Evolutionary conservation across 805 yeast genomes (phyloP).

Genomic region (Starmera pachycereana): DNA sequence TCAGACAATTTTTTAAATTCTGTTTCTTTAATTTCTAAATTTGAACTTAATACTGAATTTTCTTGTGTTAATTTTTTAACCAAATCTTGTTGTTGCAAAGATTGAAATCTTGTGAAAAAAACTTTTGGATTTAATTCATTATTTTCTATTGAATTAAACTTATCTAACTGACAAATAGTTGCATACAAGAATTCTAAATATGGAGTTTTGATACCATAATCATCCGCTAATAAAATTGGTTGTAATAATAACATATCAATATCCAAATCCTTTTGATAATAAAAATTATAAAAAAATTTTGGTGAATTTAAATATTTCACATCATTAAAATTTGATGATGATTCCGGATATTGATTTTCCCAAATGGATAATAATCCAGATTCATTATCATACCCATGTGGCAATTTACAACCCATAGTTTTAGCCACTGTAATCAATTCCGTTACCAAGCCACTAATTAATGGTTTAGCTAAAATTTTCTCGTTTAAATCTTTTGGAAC

Average conservation of each 20-base stretch:
- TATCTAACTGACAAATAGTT: constrained; percentile 50
- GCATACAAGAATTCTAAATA: constrained; percentile 84
- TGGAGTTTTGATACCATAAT: constrained; percentile 76
- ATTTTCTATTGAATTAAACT: constrained; percentile 17
- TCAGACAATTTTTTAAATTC: constrained; percentile 16
- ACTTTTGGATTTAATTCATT: constrained; percentile 5
- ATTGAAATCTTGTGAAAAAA: constrained; percentile 14
- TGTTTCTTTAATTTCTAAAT: constrained; percentile 1
- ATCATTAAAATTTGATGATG: no score
- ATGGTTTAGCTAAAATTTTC: constrained; percentile 77
- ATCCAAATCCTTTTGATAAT: constrained; percentile 44
- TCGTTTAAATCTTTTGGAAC: constrained; percentile 45
- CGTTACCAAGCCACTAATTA: constrained; percentile 66
- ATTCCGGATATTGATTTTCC: constrained; percentile 31
- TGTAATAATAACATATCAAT: constrained; percentile 73
- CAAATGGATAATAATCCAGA: constrained; percentile 44
- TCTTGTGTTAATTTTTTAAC: constrained; percentile 1
- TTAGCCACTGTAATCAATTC: constrained; percentile 68
- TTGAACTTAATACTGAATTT: constrained; percentile 3
- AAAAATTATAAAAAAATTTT: constrained; percentile 55
- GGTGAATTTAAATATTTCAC: constrained; percentile 35
- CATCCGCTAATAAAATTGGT: constrained; percentile 87
- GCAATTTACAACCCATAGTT: constrained; percentile 67
- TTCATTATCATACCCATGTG: constrained; percentile 63
- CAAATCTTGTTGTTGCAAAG: no score